Evolutionary conservation across 225 moss, liverwort and hornwort genomes (phyloP).

Genomic region (Physcomitrium patens): DNA sequence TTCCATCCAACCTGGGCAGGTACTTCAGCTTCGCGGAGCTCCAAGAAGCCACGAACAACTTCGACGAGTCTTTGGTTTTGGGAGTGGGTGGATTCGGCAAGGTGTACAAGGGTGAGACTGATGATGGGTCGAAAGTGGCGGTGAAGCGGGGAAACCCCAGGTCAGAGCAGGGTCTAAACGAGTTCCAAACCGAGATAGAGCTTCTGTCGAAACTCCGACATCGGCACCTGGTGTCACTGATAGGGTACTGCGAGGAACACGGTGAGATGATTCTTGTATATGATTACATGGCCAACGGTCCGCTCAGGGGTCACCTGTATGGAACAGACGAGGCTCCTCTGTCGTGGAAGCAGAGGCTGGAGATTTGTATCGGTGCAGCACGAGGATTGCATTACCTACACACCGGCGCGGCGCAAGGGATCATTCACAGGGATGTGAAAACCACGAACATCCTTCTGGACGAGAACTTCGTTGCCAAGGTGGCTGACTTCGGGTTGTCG

Average conservation of each 20-base stretch:
- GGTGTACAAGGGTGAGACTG: conserved; percentile 66
- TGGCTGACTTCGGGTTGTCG: conserved; percentile 92
- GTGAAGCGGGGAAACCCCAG: conserved; percentile 61
- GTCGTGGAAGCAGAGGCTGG: conserved; percentile 93
- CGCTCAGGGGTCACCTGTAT: conserved; percentile 57
- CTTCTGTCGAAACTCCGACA: conserved; percentile 65
- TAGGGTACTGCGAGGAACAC: conserved; percentile 66
- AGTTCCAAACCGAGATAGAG: conserved; percentile 68
- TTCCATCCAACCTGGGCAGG: conserved; percentile 65
- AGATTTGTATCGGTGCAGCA: conserved; percentile 94
- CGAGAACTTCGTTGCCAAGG: conserved; percentile 96
- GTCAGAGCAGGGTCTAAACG: conserved; percentile 59
- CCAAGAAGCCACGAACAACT: conserved; percentile 61
- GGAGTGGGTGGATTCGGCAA: conserved; percentile 67
- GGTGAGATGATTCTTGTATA: conserved; percentile 69
- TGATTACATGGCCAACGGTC: conserved; percentile 71
- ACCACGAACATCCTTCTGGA: conserved; percentile 96
- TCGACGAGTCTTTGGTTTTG: conserved; percentile 58
- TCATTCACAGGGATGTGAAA: conserved; percentile 96
- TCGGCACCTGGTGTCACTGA: conserved; percentile 58
- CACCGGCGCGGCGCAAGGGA: conserved; percentile 92
- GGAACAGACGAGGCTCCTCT: conserved; percentile 75
- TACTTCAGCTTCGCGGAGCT: conserved; percentile 71
- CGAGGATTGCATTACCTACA: conserved; percentile 97
- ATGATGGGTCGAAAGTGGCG: conserved; percentile 64